phyloP scores from a whole-genome alignment of 352 stramenopile genomes.

The Pythium oligandrum region DNA sequence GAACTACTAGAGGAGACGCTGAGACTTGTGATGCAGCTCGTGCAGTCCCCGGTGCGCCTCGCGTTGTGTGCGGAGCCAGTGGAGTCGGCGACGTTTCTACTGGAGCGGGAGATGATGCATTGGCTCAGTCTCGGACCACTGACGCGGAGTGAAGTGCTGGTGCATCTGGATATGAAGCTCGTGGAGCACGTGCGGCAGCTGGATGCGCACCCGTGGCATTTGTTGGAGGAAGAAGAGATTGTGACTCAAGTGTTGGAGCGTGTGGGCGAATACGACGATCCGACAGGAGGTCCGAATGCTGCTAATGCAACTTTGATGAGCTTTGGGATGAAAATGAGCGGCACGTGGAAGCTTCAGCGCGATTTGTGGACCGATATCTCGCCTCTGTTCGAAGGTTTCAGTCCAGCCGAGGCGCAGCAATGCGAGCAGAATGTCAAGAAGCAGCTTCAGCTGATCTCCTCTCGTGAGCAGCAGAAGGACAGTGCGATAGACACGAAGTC shows the following conservation, averaged over 20 bases:
- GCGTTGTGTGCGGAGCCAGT: constrained; percentile 25
- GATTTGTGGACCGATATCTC: constrained; percentile 54
- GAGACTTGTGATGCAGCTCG: constrained; percentile 53
- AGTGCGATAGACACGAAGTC: no score
- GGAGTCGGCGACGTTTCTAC: constrained; percentile 28
- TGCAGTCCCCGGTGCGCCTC: constrained; percentile 49
- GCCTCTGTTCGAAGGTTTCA: constrained; percentile 74
- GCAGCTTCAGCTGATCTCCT: constrained; percentile 6
- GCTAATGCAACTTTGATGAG: constrained; percentile 14
- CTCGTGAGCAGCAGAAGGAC: no score
- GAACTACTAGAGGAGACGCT: constrained; percentile 60
- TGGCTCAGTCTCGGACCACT: constrained; percentile 69
- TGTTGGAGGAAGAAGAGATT: constrained; percentile 77
- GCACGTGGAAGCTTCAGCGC: constrained; percentile 54
- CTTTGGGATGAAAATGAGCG: constrained; percentile 69
- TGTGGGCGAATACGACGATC: constrained; percentile 61
- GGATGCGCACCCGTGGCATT: constrained; percentile 37
- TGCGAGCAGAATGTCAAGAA: constrained; percentile 74
- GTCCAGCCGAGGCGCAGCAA: constrained; percentile 59
- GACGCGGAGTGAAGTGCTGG: constrained; percentile 59
- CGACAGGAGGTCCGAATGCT: constrained; percentile 8
- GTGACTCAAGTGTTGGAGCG: constrained; percentile 54
- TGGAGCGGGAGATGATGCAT: constrained; percentile 74
- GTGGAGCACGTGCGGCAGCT: constrained; percentile 73
- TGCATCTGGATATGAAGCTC: constrained; percentile 64